These are phyloP conservation scores for Monosporozyma aerobia DNA, from an alignment of 805 yeast genomes.

Conservation along the genomic window DNA sequence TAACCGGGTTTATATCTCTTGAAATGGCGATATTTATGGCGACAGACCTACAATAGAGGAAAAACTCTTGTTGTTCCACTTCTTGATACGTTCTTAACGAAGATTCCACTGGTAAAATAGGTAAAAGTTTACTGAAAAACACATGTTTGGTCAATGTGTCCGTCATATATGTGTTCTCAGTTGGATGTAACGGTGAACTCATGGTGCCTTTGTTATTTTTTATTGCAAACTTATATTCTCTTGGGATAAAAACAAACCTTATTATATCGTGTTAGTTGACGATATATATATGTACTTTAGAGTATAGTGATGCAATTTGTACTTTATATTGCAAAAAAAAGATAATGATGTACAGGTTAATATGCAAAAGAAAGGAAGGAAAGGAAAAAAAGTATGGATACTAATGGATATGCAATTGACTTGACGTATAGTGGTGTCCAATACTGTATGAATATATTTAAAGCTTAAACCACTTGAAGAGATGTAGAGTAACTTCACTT, in stretches of 20 bases:
- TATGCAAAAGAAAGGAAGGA: not conserved
- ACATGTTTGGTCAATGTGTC: slow-evolving; percentile 16
- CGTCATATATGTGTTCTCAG: slow-evolving; percentile 5
- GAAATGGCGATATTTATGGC: slow-evolving; percentile 9
- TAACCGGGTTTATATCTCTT: slow-evolving; percentile 6
- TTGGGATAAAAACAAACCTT: too few relatives aligned
- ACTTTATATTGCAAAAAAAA: too few relatives aligned
- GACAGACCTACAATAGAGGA: slow-evolving; percentile 7
- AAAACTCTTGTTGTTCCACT: slow-evolving; percentile 13
- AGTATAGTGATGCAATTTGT: too few relatives aligned
- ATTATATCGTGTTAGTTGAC: too few relatives aligned
- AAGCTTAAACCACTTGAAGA: too few relatives aligned
- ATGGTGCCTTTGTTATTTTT: not conserved
- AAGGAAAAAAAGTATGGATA: too few relatives aligned
- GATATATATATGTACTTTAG: too few relatives aligned
- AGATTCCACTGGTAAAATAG: slow-evolving; percentile 10
- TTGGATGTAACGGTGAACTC: not conserved
- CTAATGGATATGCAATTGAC: not conserved
- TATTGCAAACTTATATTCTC: too few relatives aligned
- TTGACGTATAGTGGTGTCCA: not conserved
- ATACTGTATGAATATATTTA: too few relatives aligned
- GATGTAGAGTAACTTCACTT: too few relatives aligned
- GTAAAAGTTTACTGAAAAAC: slow-evolving; percentile 17
- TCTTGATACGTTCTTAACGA: slow-evolving; percentile 7
- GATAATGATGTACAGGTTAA: too few relatives aligned